Evolutionary conservation across 2,329 filamentous ascomycete species (phyloP).

Genomic region (Colletotrichum sublineola): DNA sequence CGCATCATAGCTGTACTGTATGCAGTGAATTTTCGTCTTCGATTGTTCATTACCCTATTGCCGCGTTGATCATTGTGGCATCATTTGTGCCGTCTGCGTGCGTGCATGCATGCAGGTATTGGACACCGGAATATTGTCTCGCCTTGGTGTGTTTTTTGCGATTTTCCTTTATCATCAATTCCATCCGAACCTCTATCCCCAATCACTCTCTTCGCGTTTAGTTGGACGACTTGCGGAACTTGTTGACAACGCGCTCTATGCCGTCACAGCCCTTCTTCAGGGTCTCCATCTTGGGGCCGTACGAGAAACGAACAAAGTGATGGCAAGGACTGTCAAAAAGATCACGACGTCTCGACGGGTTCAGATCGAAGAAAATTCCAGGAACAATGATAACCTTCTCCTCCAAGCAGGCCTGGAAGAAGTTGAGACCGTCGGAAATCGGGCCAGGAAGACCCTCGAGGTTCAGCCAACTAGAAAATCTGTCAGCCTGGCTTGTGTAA

Average conservation of each 20-base stretch:
- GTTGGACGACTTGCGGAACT: conserved; percentile 61
- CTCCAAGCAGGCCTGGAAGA: conserved; percentile 93
- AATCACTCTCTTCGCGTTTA: neutral
- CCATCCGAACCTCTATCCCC: neutral
- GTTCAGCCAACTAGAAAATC: conserved; percentile 62
- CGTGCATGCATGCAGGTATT: conserved; percentile 9
- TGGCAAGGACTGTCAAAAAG: conserved; percentile 96
- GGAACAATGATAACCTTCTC: conserved; percentile 98
- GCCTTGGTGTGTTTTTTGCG: neutral
- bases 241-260: conserved; percentile 84
- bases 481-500: conserved; percentile 18
- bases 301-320: conserved; percentile 88
- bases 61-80: conserved; percentile 6
- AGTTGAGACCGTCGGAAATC: conserved; percentile 94
- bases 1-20: neutral
- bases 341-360: conserved; percentile 89
- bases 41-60: neutral
- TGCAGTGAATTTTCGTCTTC: neutral
- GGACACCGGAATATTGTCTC: conserved; percentile 1
- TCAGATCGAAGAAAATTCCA: conserved; percentile 97
- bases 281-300: conserved; percentile 85
- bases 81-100: conserved; percentile 2
- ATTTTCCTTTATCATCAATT: neutral
- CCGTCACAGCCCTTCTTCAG: conserved; percentile 85
- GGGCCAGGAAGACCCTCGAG: conserved; percentile 78